Conservation (phyloP, 1,139 yeast species). For the Debaryomyces coudertii region DNA sequence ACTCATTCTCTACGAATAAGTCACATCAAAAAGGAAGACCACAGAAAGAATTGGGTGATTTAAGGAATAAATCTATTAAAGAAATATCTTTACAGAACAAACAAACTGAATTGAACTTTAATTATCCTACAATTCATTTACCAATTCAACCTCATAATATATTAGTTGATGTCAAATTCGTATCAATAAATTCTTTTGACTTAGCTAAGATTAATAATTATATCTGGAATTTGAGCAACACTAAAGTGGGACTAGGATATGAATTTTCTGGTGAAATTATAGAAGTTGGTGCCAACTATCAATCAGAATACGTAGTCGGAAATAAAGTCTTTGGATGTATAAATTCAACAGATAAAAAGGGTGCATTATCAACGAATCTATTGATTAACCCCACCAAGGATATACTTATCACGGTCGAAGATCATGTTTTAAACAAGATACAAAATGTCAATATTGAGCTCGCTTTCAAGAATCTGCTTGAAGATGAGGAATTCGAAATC, state of each 20-base stretch:
- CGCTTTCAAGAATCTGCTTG: slow-evolving; percentile 12
- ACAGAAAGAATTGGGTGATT: slow-evolving; percentile 27
- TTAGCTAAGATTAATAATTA: slow-evolving; percentile 43
- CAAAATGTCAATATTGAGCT: slow-evolving; percentile 23
- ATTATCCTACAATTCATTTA: slow-evolving; percentile 41
- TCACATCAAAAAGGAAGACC: not conserved
- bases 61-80: slow-evolving; percentile 41
- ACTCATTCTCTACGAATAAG: not conserved
- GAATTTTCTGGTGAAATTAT: slow-evolving; percentile 43
- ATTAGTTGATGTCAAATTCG: slow-evolving; percentile 43
- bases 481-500: slow-evolving; percentile 19
- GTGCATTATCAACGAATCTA: slow-evolving; percentile 41
- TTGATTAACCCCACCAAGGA: slow-evolving; percentile 40
- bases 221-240: slow-evolving; percentile 39
- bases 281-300: slow-evolving; percentile 34
- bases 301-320: slow-evolving; percentile 30
- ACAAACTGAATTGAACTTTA: slow-evolving; percentile 46
- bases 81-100: slow-evolving; percentile 47
- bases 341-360: slow-evolving; percentile 38
- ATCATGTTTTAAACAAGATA: slow-evolving; percentile 26
- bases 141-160: slow-evolving; percentile 38
- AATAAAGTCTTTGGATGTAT: slow-evolving; percentile 43
- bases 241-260: slow-evolving; percentile 47
- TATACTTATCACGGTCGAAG: slow-evolving; percentile 32
- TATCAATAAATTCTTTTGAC: slow-evolving; percentile 44